Conservation (phyloP, 805 yeast genomes). For the Wickerhamiella dianesei region DNA sequence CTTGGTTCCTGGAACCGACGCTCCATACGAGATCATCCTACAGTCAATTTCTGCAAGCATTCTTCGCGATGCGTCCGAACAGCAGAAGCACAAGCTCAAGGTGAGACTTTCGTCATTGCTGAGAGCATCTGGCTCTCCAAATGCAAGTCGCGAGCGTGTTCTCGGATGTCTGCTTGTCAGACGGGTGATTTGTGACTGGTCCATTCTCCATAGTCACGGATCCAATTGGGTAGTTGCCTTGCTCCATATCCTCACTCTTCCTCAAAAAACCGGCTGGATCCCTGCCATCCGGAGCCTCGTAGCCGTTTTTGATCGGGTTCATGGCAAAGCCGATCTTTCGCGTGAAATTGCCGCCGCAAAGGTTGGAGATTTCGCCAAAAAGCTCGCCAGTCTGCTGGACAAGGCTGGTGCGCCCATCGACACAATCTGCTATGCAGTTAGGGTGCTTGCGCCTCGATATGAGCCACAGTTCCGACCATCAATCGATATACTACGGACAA, state of each 20-base stretch:
- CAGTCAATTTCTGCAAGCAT: conserved; percentile 5
- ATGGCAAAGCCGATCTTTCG: conserved; percentile 72
- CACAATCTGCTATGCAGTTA: conserved; percentile 3
- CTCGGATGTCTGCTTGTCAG: conserved; percentile 26
- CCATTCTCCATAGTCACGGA: conserved; percentile 28
- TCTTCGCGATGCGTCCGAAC: conserved; percentile 4
- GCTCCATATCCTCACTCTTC: conserved; percentile 28
- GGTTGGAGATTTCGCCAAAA: conserved; percentile 43
- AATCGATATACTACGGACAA: conserved; percentile 11
- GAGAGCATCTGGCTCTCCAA: conserved; percentile 24
- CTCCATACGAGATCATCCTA: conserved; percentile 1
- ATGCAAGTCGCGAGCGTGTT: conserved; percentile 21
- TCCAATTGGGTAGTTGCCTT: conserved; percentile 27
- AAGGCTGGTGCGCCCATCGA: conserved; percentile 4
- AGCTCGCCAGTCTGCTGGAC: conserved; percentile 19
- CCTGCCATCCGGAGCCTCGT: conserved; percentile 21
- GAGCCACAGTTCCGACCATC: conserved; percentile 19
- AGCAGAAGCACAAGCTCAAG: conserved; percentile 21
- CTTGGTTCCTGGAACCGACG: conserved; percentile 3
- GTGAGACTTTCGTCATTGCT: conserved; percentile 25
- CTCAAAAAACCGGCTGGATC: conserved; percentile 24
- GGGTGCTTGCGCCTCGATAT: conserved; percentile 8
- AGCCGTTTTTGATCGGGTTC: conserved; percentile 21
- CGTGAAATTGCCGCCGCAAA: conserved; percentile 76
- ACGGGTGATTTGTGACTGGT: conserved; percentile 19